These are phyloP conservation scores for Globisporangium spinosum DNA, from an alignment of 352 stramenopile genomes.

Conservation along the genomic window DNA sequence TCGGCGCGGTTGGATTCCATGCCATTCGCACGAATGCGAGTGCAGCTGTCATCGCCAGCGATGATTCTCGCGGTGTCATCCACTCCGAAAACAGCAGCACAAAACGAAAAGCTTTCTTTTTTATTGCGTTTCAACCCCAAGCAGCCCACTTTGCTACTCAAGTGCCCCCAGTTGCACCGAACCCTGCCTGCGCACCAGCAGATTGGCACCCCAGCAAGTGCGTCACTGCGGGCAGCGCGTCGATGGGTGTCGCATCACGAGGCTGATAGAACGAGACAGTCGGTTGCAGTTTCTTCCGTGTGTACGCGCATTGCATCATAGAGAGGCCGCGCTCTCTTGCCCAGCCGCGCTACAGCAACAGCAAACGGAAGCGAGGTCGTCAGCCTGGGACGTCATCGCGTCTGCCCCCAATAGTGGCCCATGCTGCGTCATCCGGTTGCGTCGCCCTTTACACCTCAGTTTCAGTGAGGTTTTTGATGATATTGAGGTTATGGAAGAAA, in stretches of 20 bases:
- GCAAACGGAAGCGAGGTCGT: not conserved
- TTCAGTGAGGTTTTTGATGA: not conserved
- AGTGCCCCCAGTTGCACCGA: not conserved
- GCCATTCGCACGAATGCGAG: not conserved
- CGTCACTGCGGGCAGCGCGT: not conserved
- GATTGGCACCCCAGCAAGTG: not conserved
- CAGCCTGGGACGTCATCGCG: constrained; percentile 5
- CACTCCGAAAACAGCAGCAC: not conserved
- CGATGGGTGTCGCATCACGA: not conserved
- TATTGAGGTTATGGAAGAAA: no score
- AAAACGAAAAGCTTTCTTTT: not conserved
- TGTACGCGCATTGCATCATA: not conserved
- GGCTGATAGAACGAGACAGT: not conserved
- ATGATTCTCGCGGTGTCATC: not conserved
- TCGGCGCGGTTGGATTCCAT: not conserved
- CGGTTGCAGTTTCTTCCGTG: not conserved
- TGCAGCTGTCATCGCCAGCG: not conserved
- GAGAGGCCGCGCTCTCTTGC: not conserved
- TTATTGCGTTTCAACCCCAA: not conserved
- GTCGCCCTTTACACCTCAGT: not conserved
- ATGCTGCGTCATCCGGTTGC: constrained; percentile 14
- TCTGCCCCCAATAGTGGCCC: constrained; percentile 1
- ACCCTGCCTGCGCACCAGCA: not conserved
- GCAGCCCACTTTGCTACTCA: not conserved
- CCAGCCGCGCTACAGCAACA: not conserved